Conservation (phyloP, 2,329 filamentous ascomycete species). For the Fusarium nanum region DNA sequence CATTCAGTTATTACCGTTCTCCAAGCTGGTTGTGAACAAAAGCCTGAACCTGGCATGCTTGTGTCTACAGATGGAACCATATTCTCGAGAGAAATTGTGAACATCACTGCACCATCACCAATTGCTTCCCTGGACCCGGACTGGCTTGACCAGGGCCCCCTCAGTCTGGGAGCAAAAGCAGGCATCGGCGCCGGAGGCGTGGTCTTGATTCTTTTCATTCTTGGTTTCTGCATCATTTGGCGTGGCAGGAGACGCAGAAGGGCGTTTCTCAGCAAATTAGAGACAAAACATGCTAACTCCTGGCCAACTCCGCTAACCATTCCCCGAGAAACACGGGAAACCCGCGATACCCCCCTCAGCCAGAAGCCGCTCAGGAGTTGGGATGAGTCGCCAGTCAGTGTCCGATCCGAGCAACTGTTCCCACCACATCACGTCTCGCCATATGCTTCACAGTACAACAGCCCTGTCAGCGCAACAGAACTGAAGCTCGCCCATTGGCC, state of each 20-base stretch:
- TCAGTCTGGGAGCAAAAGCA: fast-evolving
- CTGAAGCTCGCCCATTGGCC: conserved; percentile 7
- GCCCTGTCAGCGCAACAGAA: conserved; percentile 7
- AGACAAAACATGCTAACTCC: neutral
- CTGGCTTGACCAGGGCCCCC: no score
- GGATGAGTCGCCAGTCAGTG: neutral
- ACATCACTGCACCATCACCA: no score
- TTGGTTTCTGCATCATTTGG: no score
- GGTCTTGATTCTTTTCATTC: fast-evolving
- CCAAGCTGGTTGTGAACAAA: no score
- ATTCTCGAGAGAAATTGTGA: no score
- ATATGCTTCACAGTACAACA: conserved; percentile 1
- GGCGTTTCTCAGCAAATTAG: no score
- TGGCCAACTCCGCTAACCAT: neutral
- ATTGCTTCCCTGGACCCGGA: no score
- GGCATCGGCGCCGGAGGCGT: no score
- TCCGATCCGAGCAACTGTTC: conserved; percentile 1
- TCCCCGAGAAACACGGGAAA: neutral
- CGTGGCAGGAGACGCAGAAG: no score
- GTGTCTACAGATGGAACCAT: no score
- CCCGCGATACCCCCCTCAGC: neutral
- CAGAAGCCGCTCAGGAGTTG: neutral
- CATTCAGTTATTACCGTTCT: no score
- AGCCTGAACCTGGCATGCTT: no score
- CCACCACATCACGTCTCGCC: neutral